Conservation (phyloP, 371 early-diverging fungal species). For the Mortierella sp. region DNA sequence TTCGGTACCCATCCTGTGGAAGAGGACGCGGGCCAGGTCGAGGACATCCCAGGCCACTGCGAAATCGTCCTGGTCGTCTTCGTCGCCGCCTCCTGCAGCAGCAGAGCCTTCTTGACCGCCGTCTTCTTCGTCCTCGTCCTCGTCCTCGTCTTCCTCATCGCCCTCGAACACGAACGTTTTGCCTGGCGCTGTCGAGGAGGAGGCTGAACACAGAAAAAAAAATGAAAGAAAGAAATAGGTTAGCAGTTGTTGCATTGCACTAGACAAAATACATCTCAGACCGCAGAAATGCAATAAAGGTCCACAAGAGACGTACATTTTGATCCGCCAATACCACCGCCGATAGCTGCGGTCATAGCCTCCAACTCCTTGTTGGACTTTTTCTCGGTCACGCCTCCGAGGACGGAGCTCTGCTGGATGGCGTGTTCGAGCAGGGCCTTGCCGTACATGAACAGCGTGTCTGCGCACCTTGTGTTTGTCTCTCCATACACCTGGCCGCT, state of each 20-base stretch:
- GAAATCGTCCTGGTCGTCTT: slow-evolving; percentile 79
- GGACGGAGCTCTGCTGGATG: slow-evolving; percentile 80
- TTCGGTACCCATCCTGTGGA: slow-evolving; percentile 70
- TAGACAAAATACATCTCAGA: not conserved
- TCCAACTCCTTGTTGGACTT: slow-evolving; percentile 43
- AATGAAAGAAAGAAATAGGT: not conserved
- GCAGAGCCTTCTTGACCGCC: slow-evolving; percentile 54
- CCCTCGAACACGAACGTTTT: slow-evolving; percentile 62
- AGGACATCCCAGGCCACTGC: slow-evolving; percentile 91
- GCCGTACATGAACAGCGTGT: slow-evolving; percentile 84
- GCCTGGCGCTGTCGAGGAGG: slow-evolving; percentile 45
- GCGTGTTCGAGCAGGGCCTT: slow-evolving; percentile 83
- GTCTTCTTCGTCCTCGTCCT: slow-evolving; percentile 60
- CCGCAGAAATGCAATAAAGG: not conserved
- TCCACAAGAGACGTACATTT: slow-evolving; percentile 13
- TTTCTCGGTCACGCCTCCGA: slow-evolving; percentile 66
- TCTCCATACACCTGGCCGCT: slow-evolving; percentile 80
- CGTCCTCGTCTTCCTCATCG: slow-evolving; percentile 61
- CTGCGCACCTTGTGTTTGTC: slow-evolving; percentile 80
- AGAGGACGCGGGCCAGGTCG: slow-evolving; percentile 88
- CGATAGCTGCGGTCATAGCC: slow-evolving; percentile 34
- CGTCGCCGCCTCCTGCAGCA: slow-evolving; percentile 60
- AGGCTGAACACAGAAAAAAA: not conserved
- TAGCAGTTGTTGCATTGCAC: not conserved
- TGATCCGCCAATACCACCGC: slow-evolving; percentile 13